phyloP scores from a whole-genome alignment of 1,139 yeast species.

The Pichia sp. region DNA sequence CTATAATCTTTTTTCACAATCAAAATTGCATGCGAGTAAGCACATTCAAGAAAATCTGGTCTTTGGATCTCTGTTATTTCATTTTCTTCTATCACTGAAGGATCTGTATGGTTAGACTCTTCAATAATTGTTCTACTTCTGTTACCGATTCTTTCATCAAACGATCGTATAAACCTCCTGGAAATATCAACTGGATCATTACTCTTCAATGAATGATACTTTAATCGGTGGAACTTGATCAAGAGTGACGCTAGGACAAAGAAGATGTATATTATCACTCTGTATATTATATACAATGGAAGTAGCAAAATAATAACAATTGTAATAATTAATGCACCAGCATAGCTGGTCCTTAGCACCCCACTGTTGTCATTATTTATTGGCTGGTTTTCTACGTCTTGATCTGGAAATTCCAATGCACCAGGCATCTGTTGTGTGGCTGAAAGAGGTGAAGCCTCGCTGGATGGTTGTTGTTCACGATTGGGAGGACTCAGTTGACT shows the following conservation, averaged over 20 bases:
- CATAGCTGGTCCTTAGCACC: background rate
- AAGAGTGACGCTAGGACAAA: conserved; percentile 21
- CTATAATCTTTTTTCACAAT: conserved; percentile 59
- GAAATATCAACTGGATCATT: conserved; percentile 28
- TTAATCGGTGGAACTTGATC: conserved; percentile 15
- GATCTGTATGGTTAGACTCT: background rate
- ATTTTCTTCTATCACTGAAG: conserved; percentile 6
- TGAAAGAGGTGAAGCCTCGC: conserved; percentile 9
- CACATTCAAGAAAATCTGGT: conserved; percentile 54
- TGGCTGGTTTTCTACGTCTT: too few relatives aligned
- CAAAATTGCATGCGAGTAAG: conserved; percentile 69
- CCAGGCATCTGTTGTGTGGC: background rate
- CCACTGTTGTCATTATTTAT: background rate
- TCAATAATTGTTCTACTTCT: conserved; percentile 5
- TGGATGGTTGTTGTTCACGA: conserved; percentile 1
- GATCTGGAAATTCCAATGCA: background rate
- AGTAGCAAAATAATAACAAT: background rate
- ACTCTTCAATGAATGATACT: conserved; percentile 18
- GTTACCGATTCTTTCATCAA: conserved; percentile 28
- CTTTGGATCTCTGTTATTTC: conserved; percentile 21
- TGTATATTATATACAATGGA: conserved; percentile 22
- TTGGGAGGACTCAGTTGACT: conserved; percentile 1
- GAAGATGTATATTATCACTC: conserved; percentile 16
- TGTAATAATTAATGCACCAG: conserved; percentile 3
- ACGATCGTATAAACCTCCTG: conserved; percentile 24